Conservation (phyloP, 805 yeast genomes). For the Schwanniomyces yamadae region DNA sequence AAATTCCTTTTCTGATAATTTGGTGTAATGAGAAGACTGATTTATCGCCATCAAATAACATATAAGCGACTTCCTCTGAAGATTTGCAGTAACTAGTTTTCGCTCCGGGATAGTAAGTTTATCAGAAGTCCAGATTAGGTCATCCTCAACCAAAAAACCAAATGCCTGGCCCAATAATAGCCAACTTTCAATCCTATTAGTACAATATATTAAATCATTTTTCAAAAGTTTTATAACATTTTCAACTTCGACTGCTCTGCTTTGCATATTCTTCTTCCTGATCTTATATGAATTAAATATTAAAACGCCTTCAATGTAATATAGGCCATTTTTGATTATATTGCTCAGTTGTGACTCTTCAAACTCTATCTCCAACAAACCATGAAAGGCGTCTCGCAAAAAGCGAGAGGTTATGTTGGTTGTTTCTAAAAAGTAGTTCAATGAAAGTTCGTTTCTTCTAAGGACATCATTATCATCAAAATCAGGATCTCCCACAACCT, state of each 20-base stretch:
- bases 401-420: slow-evolving; percentile 43
- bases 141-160: slow-evolving; percentile 81
- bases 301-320: slow-evolving; percentile 65
- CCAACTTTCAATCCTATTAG: slow-evolving; percentile 83
- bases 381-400: slow-evolving; percentile 53
- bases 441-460: slow-evolving; percentile 42
- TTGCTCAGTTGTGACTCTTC: slow-evolving; percentile 6
- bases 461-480: slow-evolving; percentile 40
- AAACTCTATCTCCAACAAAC: slow-evolving; percentile 36
- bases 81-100: slow-evolving; percentile 56
- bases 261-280: slow-evolving; percentile 75
- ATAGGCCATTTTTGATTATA: slow-evolving; percentile 54
- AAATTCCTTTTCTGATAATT: slow-evolving; percentile 9
- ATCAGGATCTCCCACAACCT: slow-evolving; percentile 68
- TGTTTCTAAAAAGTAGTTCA: slow-evolving; percentile 49
- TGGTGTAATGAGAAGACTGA: slow-evolving; percentile 20
- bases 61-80: slow-evolving; percentile 68
- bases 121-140: slow-evolving; percentile 89
- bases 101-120: slow-evolving; percentile 64
- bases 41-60: slow-evolving; percentile 76
- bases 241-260: slow-evolving; percentile 78
- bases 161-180: slow-evolving; percentile 75
- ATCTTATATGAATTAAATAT: slow-evolving; percentile 66
- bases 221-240: slow-evolving; percentile 64
- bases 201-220: slow-evolving; percentile 65